Base-by-base conservation (phyloP, 2,329 filamentous ascomycete genomes). In the Monosporascus sp. region DNA sequence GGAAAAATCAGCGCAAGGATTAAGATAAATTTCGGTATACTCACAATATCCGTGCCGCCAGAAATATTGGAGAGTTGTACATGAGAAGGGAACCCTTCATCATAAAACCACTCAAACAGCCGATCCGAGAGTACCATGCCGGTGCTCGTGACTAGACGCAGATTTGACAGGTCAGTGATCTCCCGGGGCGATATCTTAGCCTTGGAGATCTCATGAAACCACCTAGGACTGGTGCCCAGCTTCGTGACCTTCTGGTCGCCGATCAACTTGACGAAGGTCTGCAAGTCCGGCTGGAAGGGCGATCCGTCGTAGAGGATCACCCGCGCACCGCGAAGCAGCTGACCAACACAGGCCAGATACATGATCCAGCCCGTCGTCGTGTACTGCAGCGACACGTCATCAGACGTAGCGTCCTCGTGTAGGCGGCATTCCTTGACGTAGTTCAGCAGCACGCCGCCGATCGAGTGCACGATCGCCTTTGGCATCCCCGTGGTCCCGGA, bases 291-390 rank as follows among this genome's bases (percentile, higher is more conserved):
- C 46, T 84, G 72, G 69, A 95, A 91, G 0, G 90, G 90, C 8
- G 85, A 90, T 3, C 90, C 91, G 65, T 95, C 90, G 66, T 95
- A 95, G n/a, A 93, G 74, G 2, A 95, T 70, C 1, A 80, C 75
- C 6, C 82, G 77, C 0, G 77, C 76, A 7, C 89, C 88, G 40
- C 77, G 71, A 1, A 87, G 61, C 7, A 93, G 74, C 4, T 77
- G 74, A 20, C 77, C 75, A 0, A 90, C 74, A 38, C 79, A 81
- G 3, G 76, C 72, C 8, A 91, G 73, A 66, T 93, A 94, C 90
- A 96, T 95, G 71, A 96, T 94, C 90, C 90, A 95, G 0, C 88
- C 87, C 0, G 87, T 91, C 0, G 84, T 87, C 1, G 84, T 83
- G 64, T 79, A 83, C 66, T 84, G 80, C 53, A 84, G 60, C 1